Evolutionary conservation across 2,329 filamentous ascomycete genomes (phyloP).

Genomic region (Bipolaris bicolor): DNA sequence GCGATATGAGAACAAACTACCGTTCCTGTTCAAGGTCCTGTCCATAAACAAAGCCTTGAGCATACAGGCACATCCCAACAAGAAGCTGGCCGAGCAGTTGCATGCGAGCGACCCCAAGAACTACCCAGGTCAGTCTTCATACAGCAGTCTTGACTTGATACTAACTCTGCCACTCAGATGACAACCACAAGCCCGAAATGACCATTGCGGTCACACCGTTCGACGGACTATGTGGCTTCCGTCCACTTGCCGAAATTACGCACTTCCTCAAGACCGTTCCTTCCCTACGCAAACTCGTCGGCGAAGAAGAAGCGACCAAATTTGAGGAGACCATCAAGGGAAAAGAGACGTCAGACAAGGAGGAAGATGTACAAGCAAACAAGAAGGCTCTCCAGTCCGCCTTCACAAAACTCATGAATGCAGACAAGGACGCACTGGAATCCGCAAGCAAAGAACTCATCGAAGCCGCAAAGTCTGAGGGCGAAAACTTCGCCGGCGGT

Average conservation of each 20-base stretch:
- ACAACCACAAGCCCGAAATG: conserved; percentile 99
- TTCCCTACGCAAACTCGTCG: conserved; percentile 55
- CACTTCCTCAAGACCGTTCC: conserved; percentile 77
- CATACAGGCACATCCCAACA: conserved; percentile 96
- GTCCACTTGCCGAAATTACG: conserved; percentile 82
- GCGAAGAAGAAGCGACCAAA: conserved; percentile 54
- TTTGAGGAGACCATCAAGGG: conserved; percentile 59
- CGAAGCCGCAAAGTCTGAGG: conserved; percentile 70
- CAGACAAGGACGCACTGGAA: conserved; percentile 69
- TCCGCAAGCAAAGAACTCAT: conserved; percentile 72
- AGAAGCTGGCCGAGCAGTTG: conserved; percentile 87
- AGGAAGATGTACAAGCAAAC: conserved; percentile 60
- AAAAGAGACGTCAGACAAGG: conserved; percentile 57
- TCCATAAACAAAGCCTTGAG: conserved; percentile 95
- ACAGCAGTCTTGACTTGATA: background rate
- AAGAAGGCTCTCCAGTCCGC: conserved; percentile 77
- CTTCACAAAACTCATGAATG: conserved; percentile 83
- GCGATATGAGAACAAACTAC: conserved; percentile 80
- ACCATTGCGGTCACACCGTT: conserved; percentile 96
- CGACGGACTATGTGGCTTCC: conserved; percentile 94
- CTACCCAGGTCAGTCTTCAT: conserved; percentile 67
- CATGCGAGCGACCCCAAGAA: conserved; percentile 88
- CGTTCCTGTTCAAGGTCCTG: conserved; percentile 97
- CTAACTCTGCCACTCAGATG: conserved; percentile 57
- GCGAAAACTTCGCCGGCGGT: conserved; percentile 74